A percentile compares a stretch with the other conserved stretches of the same genome.
Conservation (phyloP, 495 filamentous ascomycete genomes). For the Cairneyella variabilis region DNA sequence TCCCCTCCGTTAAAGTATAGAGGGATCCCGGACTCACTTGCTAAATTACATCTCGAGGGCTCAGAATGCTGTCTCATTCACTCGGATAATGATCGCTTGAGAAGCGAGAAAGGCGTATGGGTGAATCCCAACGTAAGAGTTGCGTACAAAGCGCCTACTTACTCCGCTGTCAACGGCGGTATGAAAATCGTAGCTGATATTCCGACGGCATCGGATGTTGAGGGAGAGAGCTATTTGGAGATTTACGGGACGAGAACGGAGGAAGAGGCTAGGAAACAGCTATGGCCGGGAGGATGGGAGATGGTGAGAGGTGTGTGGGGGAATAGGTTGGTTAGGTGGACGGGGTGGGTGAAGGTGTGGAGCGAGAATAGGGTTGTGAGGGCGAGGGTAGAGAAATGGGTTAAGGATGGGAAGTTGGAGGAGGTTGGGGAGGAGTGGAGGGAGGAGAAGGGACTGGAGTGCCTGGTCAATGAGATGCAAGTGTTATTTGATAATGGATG, state of each 20-base stretch:
- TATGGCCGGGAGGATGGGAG: constrained; percentile 36
- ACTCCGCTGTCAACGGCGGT: constrained; percentile 45
- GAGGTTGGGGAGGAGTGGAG: constrained; percentile 49
- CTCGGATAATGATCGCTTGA: constrained; percentile 57
- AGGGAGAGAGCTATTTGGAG: no score
- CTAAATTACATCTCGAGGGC: constrained; percentile 64
- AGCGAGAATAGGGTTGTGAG: constrained; percentile 37
- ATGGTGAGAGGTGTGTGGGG: constrained; percentile 49
- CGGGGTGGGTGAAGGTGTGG: constrained; percentile 29
- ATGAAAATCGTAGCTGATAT: not conserved
- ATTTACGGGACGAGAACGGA: no score
- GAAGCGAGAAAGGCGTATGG: constrained; percentile 57
- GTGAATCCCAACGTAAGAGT: constrained; percentile 78
- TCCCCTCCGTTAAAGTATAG: constrained; percentile 55
- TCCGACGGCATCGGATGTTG: not conserved
- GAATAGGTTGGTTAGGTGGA: constrained; percentile 55
- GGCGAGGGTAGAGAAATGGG: constrained; percentile 34
- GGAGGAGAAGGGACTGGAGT: constrained; percentile 52
- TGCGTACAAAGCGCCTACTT: constrained; percentile 58
- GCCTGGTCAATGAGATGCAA: constrained; percentile 84
- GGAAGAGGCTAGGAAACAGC: not conserved
- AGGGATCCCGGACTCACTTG: constrained; percentile 66
- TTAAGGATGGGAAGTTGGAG: constrained; percentile 14
- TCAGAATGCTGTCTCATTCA: constrained; percentile 85
- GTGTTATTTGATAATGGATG: constrained; percentile 71